A percentile compares a stretch with the other conserved stretches of the same genome.
Evolutionary conservation across 176 grass and related monocot species (phyloP).

Genomic region (Tuctoria greenei): DNA sequence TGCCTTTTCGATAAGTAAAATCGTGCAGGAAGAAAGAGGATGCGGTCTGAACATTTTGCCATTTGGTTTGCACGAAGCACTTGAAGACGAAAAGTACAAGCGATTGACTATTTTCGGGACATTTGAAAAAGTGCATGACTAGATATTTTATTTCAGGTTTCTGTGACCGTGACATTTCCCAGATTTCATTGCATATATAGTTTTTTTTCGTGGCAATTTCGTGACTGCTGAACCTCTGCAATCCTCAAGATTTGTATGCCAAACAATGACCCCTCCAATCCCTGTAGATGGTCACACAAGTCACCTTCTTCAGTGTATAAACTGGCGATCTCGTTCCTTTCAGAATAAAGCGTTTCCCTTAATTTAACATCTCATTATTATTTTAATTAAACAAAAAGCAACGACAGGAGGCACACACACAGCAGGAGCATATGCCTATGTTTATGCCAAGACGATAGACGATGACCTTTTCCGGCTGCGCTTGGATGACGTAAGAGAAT

Average conservation of each 20-base stretch:
- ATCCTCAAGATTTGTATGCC: neutral
- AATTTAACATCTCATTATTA: neutral
- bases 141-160: neutral
- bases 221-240: neutral
- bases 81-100: too few relatives aligned
- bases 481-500: constrained; percentile 6
- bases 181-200: neutral
- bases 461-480: neutral
- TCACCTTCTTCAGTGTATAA: constrained; percentile 11
- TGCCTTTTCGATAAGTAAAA: neutral
- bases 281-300: constrained; percentile 1
- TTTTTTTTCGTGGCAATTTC: too few relatives aligned
- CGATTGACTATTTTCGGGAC: too few relatives aligned
- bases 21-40: too few relatives aligned
- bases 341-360: neutral
- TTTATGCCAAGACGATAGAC: constrained; percentile 35
- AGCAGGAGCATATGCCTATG: constrained; percentile 39
- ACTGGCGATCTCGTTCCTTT: constrained; percentile 3
- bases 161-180: neutral
- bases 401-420: neutral
- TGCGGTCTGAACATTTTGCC: neutral
- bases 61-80: too few relatives aligned
- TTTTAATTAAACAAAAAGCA: neutral
- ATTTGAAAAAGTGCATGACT: too few relatives aligned
- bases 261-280: neutral